Evolutionary conservation across 345 rosid genomes (phyloP).

Genomic region (Schrenkiella parvula): DNA sequence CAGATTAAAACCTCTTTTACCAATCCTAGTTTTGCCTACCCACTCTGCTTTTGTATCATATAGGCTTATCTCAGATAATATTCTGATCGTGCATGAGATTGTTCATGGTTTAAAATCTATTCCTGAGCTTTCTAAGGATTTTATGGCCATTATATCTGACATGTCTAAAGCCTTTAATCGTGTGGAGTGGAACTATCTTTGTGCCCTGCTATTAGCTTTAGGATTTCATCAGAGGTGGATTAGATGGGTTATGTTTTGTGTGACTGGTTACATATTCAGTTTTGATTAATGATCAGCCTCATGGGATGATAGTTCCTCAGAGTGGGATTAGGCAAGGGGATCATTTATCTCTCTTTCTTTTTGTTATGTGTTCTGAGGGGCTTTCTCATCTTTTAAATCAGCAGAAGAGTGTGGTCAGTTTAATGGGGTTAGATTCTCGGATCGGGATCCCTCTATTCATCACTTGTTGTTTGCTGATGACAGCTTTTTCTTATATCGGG

Average conservation of each 20-base stretch:
- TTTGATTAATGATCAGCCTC: neutral
- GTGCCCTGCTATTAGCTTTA: neutral
- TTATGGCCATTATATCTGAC: neutral
- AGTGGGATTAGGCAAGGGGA: neutral
- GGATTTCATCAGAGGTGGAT: neutral
- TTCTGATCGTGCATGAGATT: neutral
- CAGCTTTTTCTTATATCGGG: too few species aligned
- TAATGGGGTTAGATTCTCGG: too few species aligned
- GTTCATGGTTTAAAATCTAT: neutral
- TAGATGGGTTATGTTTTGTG: neutral
- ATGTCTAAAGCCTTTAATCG: neutral
- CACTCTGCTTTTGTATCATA: too few species aligned
- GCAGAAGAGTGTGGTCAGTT: too few species aligned
- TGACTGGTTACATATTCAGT: neutral
- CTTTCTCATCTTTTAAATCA: too few species aligned
- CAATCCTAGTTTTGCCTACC: too few species aligned
- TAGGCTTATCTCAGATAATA: too few species aligned
- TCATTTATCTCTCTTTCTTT: too few species aligned
- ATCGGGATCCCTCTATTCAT: too few species aligned
- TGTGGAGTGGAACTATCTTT: neutral
- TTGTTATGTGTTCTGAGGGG: too few species aligned
- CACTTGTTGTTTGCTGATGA: too few species aligned
- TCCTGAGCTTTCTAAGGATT: rapidly evolving
- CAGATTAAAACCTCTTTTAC: too few species aligned
- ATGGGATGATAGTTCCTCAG: neutral